Base-by-base conservation (phyloP, 2,329 filamentous ascomycete genomes). In the Westerdykella ornata region DNA sequence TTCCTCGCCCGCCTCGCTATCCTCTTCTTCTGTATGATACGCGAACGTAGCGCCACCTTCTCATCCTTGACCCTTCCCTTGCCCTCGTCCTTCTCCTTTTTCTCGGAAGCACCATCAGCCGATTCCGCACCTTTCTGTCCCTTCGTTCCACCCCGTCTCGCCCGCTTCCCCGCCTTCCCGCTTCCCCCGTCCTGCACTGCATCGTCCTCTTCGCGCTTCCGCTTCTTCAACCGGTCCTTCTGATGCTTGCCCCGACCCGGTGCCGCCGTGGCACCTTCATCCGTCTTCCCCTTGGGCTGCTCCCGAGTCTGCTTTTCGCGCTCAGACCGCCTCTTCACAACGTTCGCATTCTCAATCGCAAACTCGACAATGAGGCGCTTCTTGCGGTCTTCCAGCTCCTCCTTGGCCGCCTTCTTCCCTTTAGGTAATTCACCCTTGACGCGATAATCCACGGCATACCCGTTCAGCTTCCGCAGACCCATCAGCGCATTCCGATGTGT, bases 331-430 rank as follows among this genome's bases (percentile, higher is more conserved):
- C 92, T 77, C 52, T 82, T 78, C n/a, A 98, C 84, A 1, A 98
- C 92, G 59, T 96, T 89, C 1, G 88, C 89, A 57, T 98, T 98
- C 69, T 98, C 92, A 63, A 98, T 95, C 15, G 92, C 88, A 63
- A 98, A 98, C 66, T 98, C 94, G 29, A 90, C 90, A 59, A 98
- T 88, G 38, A 98, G 70, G 11, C 92, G 77, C 67, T 92, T 89
- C 63, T 88, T 90, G 68, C 84, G 87, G 50, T 92, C 88, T 39
- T 77, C 65, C n/a, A 70, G 41, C 4, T 70, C 71, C 37, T 73
- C 72, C 13, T 60, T 58, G 0, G 54, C 53, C 2, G 49, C 49
- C 38, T 62, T 61, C 46, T 67, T 68, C 45, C 60, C 59, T 5
- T 68, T 71, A 15, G 60, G 62, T 43, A 57, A 59, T 48, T 75